Conservation (phyloP, 1,284 basidiomycete species). For the Schizopora paradoxa region DNA sequence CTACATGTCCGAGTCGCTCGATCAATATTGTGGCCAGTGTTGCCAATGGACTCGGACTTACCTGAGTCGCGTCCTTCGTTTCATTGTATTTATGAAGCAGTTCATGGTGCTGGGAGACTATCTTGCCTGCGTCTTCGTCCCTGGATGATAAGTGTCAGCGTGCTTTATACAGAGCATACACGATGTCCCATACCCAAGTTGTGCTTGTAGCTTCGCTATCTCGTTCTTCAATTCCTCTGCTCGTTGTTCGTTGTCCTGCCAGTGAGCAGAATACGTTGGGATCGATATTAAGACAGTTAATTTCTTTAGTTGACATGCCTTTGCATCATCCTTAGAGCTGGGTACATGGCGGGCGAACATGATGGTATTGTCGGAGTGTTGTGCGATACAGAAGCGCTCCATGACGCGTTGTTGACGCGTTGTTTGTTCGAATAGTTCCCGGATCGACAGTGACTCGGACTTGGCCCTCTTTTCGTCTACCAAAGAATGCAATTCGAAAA, state of each 20-base stretch:
- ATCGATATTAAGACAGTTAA: too few relatives aligned
- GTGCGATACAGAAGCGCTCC: neutral
- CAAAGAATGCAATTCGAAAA: neutral
- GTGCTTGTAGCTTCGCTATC: slow-evolving; percentile 9
- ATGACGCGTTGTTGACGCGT: slow-evolving; percentile 1
- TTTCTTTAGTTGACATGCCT: too few relatives aligned
- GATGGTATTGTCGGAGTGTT: too few relatives aligned
- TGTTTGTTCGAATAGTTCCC: neutral
- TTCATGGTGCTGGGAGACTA: slow-evolving; percentile 65
- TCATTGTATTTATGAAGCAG: slow-evolving; percentile 74
- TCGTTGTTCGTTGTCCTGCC: slow-evolving; percentile 3
- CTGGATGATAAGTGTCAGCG: slow-evolving; percentile 28
- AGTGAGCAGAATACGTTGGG: too few relatives aligned
- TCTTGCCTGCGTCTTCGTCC: slow-evolving; percentile 52
- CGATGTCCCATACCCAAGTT: slow-evolving; percentile 7
- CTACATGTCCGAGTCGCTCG: slow-evolving; percentile 26
- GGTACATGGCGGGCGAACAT: too few relatives aligned
- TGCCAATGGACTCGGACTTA: slow-evolving; percentile 22
- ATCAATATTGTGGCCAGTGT: slow-evolving; percentile 7
- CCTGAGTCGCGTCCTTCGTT: slow-evolving; percentile 76
- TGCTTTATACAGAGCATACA: neutral
- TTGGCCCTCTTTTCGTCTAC: neutral
- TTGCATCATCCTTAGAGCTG: too few relatives aligned
- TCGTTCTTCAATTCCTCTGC: slow-evolving; percentile 7
- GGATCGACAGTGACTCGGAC: neutral